Percentiles rank a stretch among this genome's conserved stretches.
Evolutionary conservation across 257 asterid genomes (phyloP).

Genomic region (Fraxinus cuspidata): DNA sequence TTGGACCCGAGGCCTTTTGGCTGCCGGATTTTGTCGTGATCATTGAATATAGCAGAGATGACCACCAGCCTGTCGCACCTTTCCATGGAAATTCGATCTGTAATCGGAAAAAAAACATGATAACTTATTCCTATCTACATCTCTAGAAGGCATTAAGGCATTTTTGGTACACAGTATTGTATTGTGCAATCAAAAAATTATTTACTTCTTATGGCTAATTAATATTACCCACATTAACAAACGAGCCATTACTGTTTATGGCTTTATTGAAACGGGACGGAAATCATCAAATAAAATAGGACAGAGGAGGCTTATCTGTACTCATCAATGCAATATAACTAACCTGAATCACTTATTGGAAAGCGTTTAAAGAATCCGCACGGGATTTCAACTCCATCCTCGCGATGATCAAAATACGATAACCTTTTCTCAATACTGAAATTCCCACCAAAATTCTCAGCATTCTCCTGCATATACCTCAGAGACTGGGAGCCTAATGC

Average conservation of each 20-base stretch:
- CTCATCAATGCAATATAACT: constrained; percentile 19
- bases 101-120: not conserved
- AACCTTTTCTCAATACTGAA: constrained; percentile 49
- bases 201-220: too few relatives aligned
- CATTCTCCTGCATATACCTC: constrained; percentile 55
- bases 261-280: not conserved
- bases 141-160: too few relatives aligned
- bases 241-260: not conserved
- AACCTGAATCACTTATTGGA: constrained; percentile 58
- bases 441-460: constrained; percentile 73
- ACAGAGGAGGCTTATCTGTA: not conserved
- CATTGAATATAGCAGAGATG: constrained; percentile 78
- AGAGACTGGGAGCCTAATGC: constrained; percentile 25
- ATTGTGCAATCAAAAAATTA: too few relatives aligned
- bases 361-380: constrained; percentile 76
- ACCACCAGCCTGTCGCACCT: constrained; percentile 69
- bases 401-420: constrained; percentile 49
- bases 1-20: constrained; percentile 75
- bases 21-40: constrained; percentile 91
- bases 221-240: not conserved
- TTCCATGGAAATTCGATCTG: constrained; percentile 67
- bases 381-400: constrained; percentile 47
- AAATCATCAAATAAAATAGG: too few relatives aligned
- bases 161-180: too few relatives aligned
- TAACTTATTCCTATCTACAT: too few relatives aligned